Percentiles rank a stretch among this genome's conserved stretches.
Conservation (phyloP, 306 rosid genomes). For the Cercis canadensis region DNA sequence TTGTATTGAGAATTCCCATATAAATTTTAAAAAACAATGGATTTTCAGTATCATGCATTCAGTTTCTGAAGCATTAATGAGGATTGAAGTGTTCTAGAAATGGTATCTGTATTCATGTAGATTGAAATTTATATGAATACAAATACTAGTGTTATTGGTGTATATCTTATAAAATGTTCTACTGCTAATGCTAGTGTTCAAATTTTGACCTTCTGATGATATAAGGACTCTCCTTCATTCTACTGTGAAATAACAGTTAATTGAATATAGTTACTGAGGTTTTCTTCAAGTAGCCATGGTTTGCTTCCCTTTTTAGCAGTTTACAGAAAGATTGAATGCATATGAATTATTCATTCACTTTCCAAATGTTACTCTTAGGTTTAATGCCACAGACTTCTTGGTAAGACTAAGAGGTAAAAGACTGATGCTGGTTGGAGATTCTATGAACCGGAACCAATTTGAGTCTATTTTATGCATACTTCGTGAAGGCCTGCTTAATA, state of each 20-base stretch:
- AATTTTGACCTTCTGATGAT: constrained; percentile 24
- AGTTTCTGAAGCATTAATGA: constrained; percentile 8
- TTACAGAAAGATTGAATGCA: constrained; percentile 27
- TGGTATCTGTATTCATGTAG: constrained; percentile 1
- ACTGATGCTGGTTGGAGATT: constrained; percentile 91
- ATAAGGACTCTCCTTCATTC: neutral
- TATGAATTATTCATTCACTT: constrained; percentile 37
- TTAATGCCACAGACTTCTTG: constrained; percentile 90
- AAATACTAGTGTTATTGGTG: neutral
- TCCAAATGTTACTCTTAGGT: constrained; percentile 62
- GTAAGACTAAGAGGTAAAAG: constrained; percentile 76
- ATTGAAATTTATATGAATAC: neutral
- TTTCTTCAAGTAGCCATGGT: constrained; percentile 23
- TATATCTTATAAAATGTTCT: neutral
- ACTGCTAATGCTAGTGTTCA: neutral
- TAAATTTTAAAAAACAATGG: constrained; percentile 8
- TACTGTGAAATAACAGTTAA: constrained; percentile 19
- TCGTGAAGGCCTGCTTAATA: constrained; percentile 74
- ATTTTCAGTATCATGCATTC: neutral
- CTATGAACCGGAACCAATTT: constrained; percentile 93
- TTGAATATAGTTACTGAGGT: constrained; percentile 15
- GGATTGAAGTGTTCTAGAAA: constrained; percentile 14
- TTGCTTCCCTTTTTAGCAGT: constrained; percentile 25
- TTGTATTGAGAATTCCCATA: neutral
- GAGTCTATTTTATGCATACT: constrained; percentile 91